Evolutionary conservation across 228 moss, liverwort and hornwort species (phyloP).

Genomic region (Sphagnum magellanicum): DNA sequence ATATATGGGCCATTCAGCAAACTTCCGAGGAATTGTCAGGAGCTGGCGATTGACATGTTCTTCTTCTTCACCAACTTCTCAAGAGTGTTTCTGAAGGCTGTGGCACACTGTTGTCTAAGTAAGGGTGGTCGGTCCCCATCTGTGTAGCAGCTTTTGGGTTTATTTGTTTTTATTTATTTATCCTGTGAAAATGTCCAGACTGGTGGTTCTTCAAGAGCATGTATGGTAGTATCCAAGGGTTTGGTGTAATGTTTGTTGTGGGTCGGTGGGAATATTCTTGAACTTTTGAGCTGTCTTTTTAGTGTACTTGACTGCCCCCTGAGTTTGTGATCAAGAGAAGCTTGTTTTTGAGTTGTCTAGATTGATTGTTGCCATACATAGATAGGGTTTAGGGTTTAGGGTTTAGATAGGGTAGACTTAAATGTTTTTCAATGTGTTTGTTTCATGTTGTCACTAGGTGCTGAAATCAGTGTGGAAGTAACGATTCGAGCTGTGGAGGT

Average conservation of each 20-base stretch:
- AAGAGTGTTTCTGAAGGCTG: constrained; percentile 57
- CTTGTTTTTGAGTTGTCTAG: neutral
- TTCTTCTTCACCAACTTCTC: constrained; percentile 71
- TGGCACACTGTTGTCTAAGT: constrained; percentile 84
- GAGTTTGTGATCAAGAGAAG: neutral
- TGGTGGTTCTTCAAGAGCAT: neutral
- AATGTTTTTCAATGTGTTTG: too few relatives aligned
- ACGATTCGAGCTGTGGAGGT: constrained; percentile 65
- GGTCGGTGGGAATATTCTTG: too few relatives aligned
- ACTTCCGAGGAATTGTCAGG: constrained; percentile 69
- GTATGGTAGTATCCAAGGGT: too few relatives aligned
- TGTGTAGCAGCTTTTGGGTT: neutral
- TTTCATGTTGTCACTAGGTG: constrained; percentile 29
- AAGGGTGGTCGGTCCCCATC: constrained; percentile 12
- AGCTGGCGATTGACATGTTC: constrained; percentile 64
- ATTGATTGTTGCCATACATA: too few relatives aligned
- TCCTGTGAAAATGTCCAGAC: neutral
- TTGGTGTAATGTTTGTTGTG: too few relatives aligned
- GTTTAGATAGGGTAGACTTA: too few relatives aligned
- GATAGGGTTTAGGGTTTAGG: too few relatives aligned
- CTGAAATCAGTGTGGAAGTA: constrained; percentile 51
- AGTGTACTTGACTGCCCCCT: neutral
- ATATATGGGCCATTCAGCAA: constrained; percentile 82
- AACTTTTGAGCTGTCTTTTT: neutral
- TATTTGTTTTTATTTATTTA: neutral